These are phyloP conservation scores for Fusarium sp. DNA, from an alignment of 2,329 filamentous ascomycete genomes.

Conservation along the genomic window DNA sequence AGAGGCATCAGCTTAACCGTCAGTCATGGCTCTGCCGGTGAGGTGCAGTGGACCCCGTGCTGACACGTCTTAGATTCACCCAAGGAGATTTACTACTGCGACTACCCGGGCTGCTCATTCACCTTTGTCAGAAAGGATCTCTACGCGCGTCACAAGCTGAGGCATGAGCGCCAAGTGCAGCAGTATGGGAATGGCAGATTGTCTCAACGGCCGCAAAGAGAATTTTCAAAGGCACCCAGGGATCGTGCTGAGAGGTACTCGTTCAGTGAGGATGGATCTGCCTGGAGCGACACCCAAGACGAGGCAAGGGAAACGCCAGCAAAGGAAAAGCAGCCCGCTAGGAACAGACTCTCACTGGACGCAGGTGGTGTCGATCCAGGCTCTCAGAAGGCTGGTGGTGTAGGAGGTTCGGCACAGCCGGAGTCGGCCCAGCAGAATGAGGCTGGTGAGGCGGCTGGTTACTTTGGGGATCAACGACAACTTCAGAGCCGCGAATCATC, in stretches of 20 bases:
- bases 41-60: background rate
- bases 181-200: conserved; percentile 44
- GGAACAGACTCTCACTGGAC: conserved; percentile 19
- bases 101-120: conserved; percentile 46
- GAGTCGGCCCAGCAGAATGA: conserved; percentile 30
- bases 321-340: conserved; percentile 26
- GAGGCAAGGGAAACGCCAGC: conserved; percentile 36
- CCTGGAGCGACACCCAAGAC: conserved; percentile 46
- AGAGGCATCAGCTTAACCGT: conserved; percentile 46
- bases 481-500: conserved; percentile 41
- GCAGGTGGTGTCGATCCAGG: conserved; percentile 7
- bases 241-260: conserved; percentile 40
- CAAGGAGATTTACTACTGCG: conserved; percentile 47
- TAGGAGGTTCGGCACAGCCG: conserved; percentile 20
- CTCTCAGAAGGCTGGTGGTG: conserved; percentile 2
- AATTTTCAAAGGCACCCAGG: conserved; percentile 39
- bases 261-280: conserved; percentile 44
- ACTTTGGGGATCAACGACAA: conserved; percentile 35
- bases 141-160: conserved; percentile 44
- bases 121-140: conserved; percentile 47
- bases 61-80: conserved; percentile 43
- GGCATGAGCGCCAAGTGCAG: conserved; percentile 43
- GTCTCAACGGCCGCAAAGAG: conserved; percentile 42
- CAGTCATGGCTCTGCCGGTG: background rate
- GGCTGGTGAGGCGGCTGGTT: conserved; percentile 17